Base-by-base conservation (phyloP, 768 basidiomycete genomes). In the Suillus clintonianus region DNA sequence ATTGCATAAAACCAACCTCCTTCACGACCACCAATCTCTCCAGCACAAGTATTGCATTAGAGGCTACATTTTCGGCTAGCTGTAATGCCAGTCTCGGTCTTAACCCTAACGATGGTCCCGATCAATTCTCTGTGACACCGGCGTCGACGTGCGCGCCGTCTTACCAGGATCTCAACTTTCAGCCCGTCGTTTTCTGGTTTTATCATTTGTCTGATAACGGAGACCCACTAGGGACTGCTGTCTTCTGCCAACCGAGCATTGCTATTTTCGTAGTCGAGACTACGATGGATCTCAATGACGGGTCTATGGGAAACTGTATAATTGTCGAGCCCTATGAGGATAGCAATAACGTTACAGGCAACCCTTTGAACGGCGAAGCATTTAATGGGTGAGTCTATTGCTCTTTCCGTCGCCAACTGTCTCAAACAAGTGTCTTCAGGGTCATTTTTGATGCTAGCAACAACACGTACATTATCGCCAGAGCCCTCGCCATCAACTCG, bases 181-280 rank as follows among this genome's bases (percentile, higher is more conserved):
- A 79, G 41, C 87, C 89, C 9, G 86, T 90, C 48, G 81, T 90
- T 76, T 91, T 90, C 68, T 91, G 89, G 88, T 89, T 72, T 70
- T 89, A 80, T 70, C 77, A 83, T 60, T 62, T 61, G 7, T 66
- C 65, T 37, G 57, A 66, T 19, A 68, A 70, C 55, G 67, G 72
- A 19, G 75, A 65, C 27, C 71, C 76, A 14, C 77, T 85, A 63
- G 83, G 80, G 1, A 77, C 79, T 59, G 80, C 80, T 4, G 80
- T 89, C 8, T 89, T 90, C 65, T 91, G 89, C 68, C 66, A 72
- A 13, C 88, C 89, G 4, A 76, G 71, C 2, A 82, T 91, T 54
- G 64, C 73, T 5, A 70, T 80, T 2, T 81, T 78, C 64, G 70
- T 79, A 61, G 81, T 88, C 27, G 68, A 66, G 9, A 83, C 81